These are phyloP conservation scores for Prunella vulgaris DNA, from an alignment of 257 asterid species.

Conservation along the genomic window DNA sequence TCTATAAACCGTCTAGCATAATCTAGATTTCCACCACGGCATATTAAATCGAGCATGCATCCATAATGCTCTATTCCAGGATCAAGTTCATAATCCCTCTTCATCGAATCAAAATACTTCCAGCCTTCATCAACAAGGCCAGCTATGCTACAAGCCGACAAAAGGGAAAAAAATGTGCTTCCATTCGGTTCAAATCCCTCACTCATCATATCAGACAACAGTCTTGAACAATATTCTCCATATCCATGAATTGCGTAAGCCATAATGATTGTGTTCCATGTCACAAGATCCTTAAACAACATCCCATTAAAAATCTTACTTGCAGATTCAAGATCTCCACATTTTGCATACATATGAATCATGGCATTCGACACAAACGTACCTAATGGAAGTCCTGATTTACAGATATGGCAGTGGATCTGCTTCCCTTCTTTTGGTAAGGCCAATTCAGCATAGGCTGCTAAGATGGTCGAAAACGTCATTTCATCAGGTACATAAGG, in stretches of 20 bases:
- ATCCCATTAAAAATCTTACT: conserved; percentile 30
- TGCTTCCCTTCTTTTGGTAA: conserved; percentile 55
- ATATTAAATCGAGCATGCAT: conserved; percentile 53
- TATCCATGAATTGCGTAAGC: conserved; percentile 61
- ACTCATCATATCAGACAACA: conserved; percentile 41
- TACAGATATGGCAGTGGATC: conserved; percentile 38
- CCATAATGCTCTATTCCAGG: conserved; percentile 65
- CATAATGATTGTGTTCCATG: conserved; percentile 70
- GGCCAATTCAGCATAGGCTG: conserved; percentile 55
- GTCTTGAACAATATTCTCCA: conserved; percentile 34
- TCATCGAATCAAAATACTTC: conserved; percentile 45
- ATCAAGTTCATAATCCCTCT: conserved; percentile 39
- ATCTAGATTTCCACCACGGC: conserved; percentile 49
- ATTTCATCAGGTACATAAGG: conserved; percentile 39
- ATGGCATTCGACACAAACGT: conserved; percentile 37
- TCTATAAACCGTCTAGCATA: conserved; percentile 42
- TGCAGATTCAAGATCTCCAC: conserved; percentile 55
- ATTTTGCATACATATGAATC: conserved; percentile 57
- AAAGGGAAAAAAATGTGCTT: conserved; percentile 56
- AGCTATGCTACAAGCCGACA: conserved; percentile 50
- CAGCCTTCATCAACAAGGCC: conserved; percentile 52
- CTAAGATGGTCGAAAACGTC: conserved; percentile 37
- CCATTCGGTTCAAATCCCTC: conserved; percentile 43
- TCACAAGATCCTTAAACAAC: conserved; percentile 40
- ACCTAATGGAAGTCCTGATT: conserved; percentile 33